Percentiles rank a stretch among this genome's conserved stretches.
Evolutionary conservation across 345 rosid species (phyloP).

Genomic region (Noccaea bulbosa): DNA sequence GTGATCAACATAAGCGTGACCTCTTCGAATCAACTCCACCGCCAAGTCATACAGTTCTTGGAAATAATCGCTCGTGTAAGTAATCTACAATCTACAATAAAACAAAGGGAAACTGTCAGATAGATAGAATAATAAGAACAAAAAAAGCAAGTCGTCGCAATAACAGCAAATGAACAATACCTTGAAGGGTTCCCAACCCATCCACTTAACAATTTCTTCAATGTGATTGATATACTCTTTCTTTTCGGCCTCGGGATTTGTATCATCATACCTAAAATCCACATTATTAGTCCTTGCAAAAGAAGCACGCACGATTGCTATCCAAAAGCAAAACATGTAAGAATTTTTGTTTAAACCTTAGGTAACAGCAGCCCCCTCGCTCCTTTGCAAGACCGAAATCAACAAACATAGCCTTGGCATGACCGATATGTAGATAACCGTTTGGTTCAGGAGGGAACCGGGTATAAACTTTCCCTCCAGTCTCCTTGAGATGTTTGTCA

Average conservation of each 20-base stretch:
- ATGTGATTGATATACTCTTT: too few species aligned
- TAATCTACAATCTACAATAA: conserved; percentile 78
- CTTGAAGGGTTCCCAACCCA: conserved; percentile 84
- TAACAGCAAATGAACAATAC: conserved; percentile 50
- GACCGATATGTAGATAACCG: conserved; percentile 97
- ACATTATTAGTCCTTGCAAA: background rate
- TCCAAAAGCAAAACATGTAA: too few species aligned
- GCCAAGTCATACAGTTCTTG: conserved; percentile 92
- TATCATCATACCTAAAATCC: background rate
- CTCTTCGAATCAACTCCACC: conserved; percentile 78
- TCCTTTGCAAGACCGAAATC: conserved; percentile 88
- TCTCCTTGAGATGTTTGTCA: conserved; percentile 71
- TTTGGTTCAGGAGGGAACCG: conserved; percentile 97
- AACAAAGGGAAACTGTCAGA: background rate
- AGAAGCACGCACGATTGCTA: too few species aligned
- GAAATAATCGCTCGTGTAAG: conserved; percentile 95
- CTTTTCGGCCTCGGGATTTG: background rate
- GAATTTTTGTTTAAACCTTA: background rate
- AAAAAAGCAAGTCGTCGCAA: too few species aligned
- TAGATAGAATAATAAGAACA: background rate
- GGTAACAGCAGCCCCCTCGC: conserved; percentile 63
- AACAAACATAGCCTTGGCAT: conserved; percentile 97
- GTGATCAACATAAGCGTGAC: conserved; percentile 95
- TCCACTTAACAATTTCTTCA: background rate
- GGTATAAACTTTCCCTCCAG: conserved; percentile 71